Evolutionary conservation across 2,329 filamentous ascomycete species (phyloP).

Genomic region (Botryotinia globosa): DNA sequence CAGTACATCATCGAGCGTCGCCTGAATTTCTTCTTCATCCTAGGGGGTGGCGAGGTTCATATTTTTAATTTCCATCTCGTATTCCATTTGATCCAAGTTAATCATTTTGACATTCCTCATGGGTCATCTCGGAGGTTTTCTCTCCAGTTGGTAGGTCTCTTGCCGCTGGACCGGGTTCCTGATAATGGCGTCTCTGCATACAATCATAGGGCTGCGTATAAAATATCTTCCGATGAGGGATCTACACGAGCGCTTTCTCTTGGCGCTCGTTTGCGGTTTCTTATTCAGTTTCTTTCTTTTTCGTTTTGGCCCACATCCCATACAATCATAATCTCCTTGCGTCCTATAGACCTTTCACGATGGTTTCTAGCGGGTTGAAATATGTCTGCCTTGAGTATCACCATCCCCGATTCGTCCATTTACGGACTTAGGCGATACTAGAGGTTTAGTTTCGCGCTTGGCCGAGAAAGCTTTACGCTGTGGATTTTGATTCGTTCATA

Average conservation of each 20-base stretch:
- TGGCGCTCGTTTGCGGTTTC: neutral
- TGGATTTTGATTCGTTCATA: neutral
- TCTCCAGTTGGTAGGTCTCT: neutral
- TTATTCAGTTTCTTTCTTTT: neutral
- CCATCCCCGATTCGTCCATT: neutral
- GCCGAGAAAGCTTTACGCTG: too few relatives aligned
- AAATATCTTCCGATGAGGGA: neutral
- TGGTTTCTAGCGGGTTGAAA: neutral
- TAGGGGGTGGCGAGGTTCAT: neutral
- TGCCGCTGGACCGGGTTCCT: neutral
- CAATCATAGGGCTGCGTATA: constrained; percentile 1
- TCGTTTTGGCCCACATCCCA: neutral
- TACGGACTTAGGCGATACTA: neutral
- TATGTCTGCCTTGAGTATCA: neutral
- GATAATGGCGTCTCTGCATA: neutral
- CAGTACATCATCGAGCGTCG: neutral
- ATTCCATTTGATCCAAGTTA: neutral
- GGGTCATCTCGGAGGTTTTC: neutral
- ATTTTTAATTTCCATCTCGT: neutral
- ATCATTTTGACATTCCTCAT: neutral
- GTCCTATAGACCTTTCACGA: neutral
- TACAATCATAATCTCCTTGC: neutral
- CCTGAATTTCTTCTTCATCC: neutral
- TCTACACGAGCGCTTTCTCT: neutral
- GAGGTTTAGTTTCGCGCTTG: neutral